A percentile compares a stretch with the other conserved stretches of the same genome.
These are phyloP conservation scores for Plasmodium berghei DNA, from an alignment of 169 alveolate species.

Conservation along the genomic window DNA sequence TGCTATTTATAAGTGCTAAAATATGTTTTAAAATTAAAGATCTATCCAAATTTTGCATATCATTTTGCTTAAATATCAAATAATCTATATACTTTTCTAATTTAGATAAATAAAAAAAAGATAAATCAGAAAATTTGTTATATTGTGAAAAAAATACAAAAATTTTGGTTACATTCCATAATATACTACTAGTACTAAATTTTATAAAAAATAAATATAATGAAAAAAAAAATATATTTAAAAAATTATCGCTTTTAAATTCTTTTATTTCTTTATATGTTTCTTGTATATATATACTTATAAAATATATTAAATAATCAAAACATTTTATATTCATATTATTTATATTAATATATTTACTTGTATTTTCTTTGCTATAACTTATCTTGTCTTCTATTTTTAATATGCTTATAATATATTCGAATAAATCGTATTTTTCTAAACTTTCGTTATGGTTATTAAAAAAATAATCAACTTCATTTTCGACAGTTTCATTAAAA, in stretches of 20 bases:
- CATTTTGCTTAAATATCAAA: slow-evolving; percentile 14
- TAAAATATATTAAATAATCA: slow-evolving; percentile 37
- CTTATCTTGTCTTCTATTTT: slow-evolving; percentile 19
- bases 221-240: slow-evolving; percentile 39
- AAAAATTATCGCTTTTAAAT: slow-evolving; percentile 21
- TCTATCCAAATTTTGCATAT: slow-evolving; percentile 18
- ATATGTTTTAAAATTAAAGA: slow-evolving; percentile 14
- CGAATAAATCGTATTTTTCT: slow-evolving; percentile 38
- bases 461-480: too few species aligned
- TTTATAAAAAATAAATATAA: slow-evolving; percentile 36
- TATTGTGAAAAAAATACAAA: slow-evolving; percentile 42
- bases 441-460: slow-evolving; percentile 17
- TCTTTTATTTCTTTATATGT: slow-evolving; percentile 63
- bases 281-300: slow-evolving; percentile 39
- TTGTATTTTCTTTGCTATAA: neutral
- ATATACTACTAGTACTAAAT: slow-evolving; percentile 39
- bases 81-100: slow-evolving; percentile 7
- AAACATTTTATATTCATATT: slow-evolving; percentile 9
- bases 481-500: too few species aligned
- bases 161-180: slow-evolving; percentile 54
- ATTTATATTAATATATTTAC: neutral
- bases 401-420: slow-evolving; percentile 37
- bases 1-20: slow-evolving; percentile 3
- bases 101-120: slow-evolving; percentile 4
- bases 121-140: neutral